phyloP scores from a whole-genome alignment of 140 eudicot species.

The Ambrosia hybrid region DNA sequence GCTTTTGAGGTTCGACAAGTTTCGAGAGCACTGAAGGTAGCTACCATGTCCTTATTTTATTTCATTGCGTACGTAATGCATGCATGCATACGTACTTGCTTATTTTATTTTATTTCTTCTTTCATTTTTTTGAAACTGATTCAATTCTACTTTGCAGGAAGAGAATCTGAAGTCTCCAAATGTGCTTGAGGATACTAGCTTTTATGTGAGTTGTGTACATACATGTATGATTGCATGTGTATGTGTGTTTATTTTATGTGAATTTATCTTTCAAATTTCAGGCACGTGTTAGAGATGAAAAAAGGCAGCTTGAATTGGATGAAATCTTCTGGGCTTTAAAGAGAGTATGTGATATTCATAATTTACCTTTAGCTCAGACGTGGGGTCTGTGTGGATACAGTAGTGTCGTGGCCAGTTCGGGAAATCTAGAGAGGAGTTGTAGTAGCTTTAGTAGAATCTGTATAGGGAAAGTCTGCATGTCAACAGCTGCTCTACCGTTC shows the following conservation, averaged over 20 bases:
- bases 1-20: constrained; percentile 21
- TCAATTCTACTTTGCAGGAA: constrained; percentile 3
- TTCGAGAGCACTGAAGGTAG: background rate
- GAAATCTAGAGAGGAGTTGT: constrained; percentile 12
- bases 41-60: background rate
- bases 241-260: background rate
- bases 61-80: background rate
- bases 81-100: background rate
- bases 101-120: background rate
- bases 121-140: background rate
- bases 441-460: constrained; percentile 15
- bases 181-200: constrained; percentile 13
- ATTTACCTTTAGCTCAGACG: constrained; percentile 19
- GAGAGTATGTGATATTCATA: constrained; percentile 24
- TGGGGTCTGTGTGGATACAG: constrained; percentile 15
- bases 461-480: constrained; percentile 20
- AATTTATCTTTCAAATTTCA: background rate
- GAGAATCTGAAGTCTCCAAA: constrained; percentile 19
- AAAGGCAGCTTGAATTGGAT: constrained; percentile 9
- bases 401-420: constrained; percentile 20
- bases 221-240: background rate
- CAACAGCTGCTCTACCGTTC: constrained; percentile 19
- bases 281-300: constrained; percentile 11
- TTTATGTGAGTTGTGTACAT: constrained; percentile 12
- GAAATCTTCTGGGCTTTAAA: constrained; percentile 5